These are phyloP conservation scores for Cytospora paraplurivora DNA, from an alignment of 2,329 filamentous ascomycete species.

Conservation along the genomic window DNA sequence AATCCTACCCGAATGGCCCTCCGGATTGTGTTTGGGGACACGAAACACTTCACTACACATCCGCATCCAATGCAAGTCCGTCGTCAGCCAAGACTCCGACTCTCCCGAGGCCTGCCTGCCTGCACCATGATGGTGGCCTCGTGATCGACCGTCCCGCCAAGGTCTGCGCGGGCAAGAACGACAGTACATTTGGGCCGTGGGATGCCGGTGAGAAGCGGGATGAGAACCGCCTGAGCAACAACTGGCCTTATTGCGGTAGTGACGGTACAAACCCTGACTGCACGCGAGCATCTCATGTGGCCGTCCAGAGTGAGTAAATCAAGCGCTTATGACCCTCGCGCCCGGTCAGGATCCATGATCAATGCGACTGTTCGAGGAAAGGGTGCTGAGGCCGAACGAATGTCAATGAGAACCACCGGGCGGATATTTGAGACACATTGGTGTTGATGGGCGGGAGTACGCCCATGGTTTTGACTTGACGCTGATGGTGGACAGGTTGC, in stretches of 20 bases:
- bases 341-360: constrained; percentile 2
- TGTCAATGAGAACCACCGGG: constrained; percentile 17
- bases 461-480: background rate
- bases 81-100: constrained; percentile 15
- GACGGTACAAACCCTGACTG: constrained; percentile 17
- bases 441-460: background rate
- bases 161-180: constrained; percentile 16
- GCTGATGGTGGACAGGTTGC: background rate
- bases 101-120: constrained; percentile 23
- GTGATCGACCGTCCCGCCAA: background rate
- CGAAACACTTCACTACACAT: constrained; percentile 18
- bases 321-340: constrained; percentile 8
- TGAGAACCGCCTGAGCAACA: constrained; percentile 17
- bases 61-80: constrained; percentile 22
- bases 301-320: constrained; percentile 13
- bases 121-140: constrained; percentile 19
- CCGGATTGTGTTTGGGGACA: constrained; percentile 5
- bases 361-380: constrained; percentile 21
- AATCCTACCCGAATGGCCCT: background rate
- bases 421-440: background rate
- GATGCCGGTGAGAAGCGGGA: constrained; percentile 15
- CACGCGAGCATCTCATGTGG: constrained; percentile 19
- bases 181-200: background rate
- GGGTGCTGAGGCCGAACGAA: constrained; percentile 22
- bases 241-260: constrained; percentile 23